Evolutionary conservation across 768 basidiomycete species (phyloP).

Genomic region (Chlorophyllum brunneum): DNA sequence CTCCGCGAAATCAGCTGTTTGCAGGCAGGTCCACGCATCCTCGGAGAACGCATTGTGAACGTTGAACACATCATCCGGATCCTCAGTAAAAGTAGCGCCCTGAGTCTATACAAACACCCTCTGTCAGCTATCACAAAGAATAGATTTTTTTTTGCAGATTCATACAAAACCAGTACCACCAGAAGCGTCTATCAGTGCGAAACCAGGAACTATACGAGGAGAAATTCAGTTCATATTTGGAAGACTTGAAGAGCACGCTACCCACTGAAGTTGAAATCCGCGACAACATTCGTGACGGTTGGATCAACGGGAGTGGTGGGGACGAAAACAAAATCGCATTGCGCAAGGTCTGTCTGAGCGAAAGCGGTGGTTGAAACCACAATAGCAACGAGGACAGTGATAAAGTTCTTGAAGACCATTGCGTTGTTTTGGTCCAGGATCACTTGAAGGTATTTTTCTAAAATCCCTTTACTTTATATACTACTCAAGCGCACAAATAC

Average conservation of each 20-base stretch:
- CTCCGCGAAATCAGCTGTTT: not conserved
- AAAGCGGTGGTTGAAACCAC: not conserved
- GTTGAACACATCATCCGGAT: slow-evolving; percentile 1
- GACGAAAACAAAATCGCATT: slow-evolving; percentile 3
- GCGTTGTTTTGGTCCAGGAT: not conserved
- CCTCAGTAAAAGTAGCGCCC: slow-evolving; percentile 1
- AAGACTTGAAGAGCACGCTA: not conserved
- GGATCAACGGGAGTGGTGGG: slow-evolving; percentile 3
- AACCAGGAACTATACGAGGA: not conserved
- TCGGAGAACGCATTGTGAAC: slow-evolving; percentile 1
- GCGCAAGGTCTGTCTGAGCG: slow-evolving; percentile 1
- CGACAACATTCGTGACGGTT: not conserved
- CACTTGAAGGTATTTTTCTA: not conserved
- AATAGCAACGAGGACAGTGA: not conserved
- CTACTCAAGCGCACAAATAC: too few species aligned
- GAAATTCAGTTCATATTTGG: not conserved
- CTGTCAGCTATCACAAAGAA: not conserved
- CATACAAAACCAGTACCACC: not conserved
- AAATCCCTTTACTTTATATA: not conserved
- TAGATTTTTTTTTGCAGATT: not conserved
- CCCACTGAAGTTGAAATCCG: slow-evolving; percentile 3
- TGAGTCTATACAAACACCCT: not conserved
- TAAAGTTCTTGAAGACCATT: not conserved
- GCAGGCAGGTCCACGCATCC: not conserved
- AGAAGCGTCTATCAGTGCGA: not conserved